These are phyloP conservation scores for Amanita polypyramis DNA, from an alignment of 768 basidiomycete species.

Conservation along the genomic window DNA sequence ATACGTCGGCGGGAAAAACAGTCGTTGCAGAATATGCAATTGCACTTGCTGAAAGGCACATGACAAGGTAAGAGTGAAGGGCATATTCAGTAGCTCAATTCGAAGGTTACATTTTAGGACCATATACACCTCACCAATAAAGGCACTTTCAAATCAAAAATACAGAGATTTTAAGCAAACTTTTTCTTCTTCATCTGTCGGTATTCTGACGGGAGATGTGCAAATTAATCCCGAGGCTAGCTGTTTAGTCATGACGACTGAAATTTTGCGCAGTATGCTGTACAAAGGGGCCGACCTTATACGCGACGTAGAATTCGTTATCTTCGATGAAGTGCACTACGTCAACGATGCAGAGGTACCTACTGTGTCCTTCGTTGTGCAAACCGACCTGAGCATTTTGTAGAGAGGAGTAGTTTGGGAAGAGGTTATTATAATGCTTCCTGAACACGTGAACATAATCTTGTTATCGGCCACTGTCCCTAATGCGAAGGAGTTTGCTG, in stretches of 20 bases:
- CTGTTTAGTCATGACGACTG: conserved; percentile 96
- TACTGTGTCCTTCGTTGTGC: not conserved
- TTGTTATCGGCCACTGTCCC: conserved; percentile 95
- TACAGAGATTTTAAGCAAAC: conserved; percentile 98
- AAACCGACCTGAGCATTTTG: conserved; percentile 6
- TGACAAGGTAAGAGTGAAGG: conserved; percentile 72
- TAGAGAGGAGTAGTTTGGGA: conserved; percentile 99
- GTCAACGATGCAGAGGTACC: conserved; percentile 95
- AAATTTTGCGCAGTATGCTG: conserved; percentile 95
- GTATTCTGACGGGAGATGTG: conserved; percentile 96
- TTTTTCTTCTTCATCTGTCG: conserved; percentile 83
- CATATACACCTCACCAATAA: conserved; percentile 98
- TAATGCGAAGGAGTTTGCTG: conserved; percentile 96
- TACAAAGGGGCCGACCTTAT: conserved; percentile 99
- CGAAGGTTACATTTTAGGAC: conserved; percentile 44
- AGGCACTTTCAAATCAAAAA: conserved; percentile 97
- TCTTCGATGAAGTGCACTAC: conserved; percentile 99
- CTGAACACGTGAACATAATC: conserved; percentile 97
- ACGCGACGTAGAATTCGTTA: conserved; percentile 97
- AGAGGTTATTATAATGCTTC: conserved; percentile 99
- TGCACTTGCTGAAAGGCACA: conserved; percentile 91
- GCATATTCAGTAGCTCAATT: conserved; percentile 5
- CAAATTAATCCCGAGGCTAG: conserved; percentile 98
- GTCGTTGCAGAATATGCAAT: conserved; percentile 99
- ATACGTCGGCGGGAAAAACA: conserved; percentile 99